Evolutionary conservation across 768 basidiomycete genomes (phyloP).

Genomic region (Lepiota brunneoincarnata): DNA sequence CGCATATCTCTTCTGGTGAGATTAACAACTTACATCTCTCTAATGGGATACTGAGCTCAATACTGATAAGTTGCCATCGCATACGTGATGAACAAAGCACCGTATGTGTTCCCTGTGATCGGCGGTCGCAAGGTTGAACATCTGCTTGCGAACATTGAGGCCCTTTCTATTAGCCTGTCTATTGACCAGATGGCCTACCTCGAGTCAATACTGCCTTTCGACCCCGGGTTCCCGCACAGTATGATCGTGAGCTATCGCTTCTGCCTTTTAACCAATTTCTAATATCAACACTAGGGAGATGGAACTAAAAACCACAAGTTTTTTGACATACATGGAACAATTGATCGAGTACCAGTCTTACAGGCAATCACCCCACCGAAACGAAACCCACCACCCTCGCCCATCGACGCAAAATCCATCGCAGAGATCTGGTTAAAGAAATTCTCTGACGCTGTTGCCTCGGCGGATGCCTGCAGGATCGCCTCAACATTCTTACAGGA

Average conservation of each 20-base stretch:
- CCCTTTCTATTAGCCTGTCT: constrained; percentile 37
- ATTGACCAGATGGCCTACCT: constrained; percentile 35
- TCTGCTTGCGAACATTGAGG: constrained; percentile 40
- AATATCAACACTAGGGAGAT: too few relatives aligned
- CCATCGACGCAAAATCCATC: too few relatives aligned
- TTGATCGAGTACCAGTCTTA: too few relatives aligned
- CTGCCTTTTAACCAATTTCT: too few relatives aligned
- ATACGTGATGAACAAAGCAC: constrained; percentile 50
- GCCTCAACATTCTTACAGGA: constrained; percentile 26
- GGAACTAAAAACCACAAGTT: too few relatives aligned
- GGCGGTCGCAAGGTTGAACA: constrained; percentile 36
- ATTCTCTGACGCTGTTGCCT: too few relatives aligned
- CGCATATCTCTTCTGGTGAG: constrained; percentile 27
- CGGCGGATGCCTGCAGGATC: constrained; percentile 18
- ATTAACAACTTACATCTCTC: too few relatives aligned
- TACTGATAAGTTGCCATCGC: constrained; percentile 39
- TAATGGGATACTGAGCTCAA: too few relatives aligned
- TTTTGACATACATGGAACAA: too few relatives aligned
- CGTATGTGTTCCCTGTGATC: constrained; percentile 45
- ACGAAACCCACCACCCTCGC: neutral
- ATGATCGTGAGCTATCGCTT: constrained; percentile 3
- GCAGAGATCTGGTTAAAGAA: too few relatives aligned
- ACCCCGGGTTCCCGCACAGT: constrained; percentile 8
- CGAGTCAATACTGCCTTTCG: constrained; percentile 23
- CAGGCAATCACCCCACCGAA: too few relatives aligned